Evolutionary conservation across 1,139 yeast genomes (phyloP).

Genomic region (Maudiozyma humilis): DNA sequence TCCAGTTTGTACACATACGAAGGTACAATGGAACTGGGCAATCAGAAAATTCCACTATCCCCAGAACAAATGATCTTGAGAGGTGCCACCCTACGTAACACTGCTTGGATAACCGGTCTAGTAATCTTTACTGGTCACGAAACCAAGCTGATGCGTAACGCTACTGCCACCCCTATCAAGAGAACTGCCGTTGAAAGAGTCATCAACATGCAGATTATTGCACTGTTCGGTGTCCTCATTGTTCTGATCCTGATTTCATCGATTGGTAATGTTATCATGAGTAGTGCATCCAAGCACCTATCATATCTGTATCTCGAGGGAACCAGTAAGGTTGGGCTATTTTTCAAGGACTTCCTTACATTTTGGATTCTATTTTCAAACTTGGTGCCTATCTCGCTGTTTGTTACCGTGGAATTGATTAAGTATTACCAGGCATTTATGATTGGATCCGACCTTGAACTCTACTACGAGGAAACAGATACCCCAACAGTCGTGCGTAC

Average conservation of each 20-base stretch:
- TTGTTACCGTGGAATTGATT: conserved; percentile 91
- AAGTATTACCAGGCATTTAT: conserved; percentile 91
- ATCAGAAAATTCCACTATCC: conserved; percentile 57
- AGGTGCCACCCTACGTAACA: conserved; percentile 92
- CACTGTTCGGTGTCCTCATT: conserved; percentile 72
- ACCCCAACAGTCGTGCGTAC: conserved; percentile 95
- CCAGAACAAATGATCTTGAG: conserved; percentile 89
- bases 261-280: conserved; percentile 75
- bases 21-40: conserved; percentile 65
- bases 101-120: conserved; percentile 91
- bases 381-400: conserved; percentile 88
- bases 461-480: conserved; percentile 80
- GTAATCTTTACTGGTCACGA: conserved; percentile 97
- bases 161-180: conserved; percentile 96
- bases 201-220: conserved; percentile 85
- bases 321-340: conserved; percentile 57
- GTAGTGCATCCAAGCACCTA: conserved; percentile 44
- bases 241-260: conserved; percentile 72
- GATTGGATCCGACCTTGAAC: conserved; percentile 89
- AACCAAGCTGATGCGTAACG: conserved; percentile 95
- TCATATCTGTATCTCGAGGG: conserved; percentile 64
- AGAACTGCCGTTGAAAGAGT: conserved; percentile 95
- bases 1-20: conserved; percentile 91
- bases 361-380: conserved; percentile 95
- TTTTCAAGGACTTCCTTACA: conserved; percentile 81